phyloP scores from a whole-genome alignment of 164 flowering plant species.

The Chimonanthus praecox region DNA sequence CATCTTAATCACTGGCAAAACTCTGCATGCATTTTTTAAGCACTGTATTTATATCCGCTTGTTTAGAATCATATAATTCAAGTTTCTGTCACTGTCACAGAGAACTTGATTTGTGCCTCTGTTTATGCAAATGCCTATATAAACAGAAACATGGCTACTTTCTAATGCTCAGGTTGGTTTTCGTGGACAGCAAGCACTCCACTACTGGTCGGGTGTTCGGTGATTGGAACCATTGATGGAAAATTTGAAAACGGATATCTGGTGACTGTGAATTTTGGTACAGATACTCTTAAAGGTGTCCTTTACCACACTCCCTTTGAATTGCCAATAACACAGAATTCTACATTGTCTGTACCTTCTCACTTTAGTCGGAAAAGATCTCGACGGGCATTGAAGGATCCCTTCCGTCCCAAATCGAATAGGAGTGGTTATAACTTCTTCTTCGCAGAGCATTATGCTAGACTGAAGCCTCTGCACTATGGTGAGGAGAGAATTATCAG shows the following conservation, averaged over 20 bases:
- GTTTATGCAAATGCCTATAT: no score
- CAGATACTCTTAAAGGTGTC: slow-evolving; percentile 65
- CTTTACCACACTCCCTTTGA: slow-evolving; percentile 55
- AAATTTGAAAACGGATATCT: slow-evolving; percentile 79
- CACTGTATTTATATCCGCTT: no score
- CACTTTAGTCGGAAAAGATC: slow-evolving; percentile 38
- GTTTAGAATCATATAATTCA: no score
- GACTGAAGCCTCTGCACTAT: slow-evolving; percentile 36
- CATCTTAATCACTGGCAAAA: no score
- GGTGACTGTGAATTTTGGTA: slow-evolving; percentile 51
- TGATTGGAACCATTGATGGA: slow-evolving; percentile 66
- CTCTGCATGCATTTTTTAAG: no score
- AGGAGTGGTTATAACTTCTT: slow-evolving; percentile 66
- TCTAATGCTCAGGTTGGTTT: no score
- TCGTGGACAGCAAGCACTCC: slow-evolving; percentile 25
- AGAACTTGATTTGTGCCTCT: no score
- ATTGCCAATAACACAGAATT: slow-evolving; percentile 18
- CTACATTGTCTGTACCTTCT: slow-evolving; percentile 19
- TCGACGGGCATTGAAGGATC: slow-evolving; percentile 37
- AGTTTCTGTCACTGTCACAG: no score
- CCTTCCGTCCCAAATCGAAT: slow-evolving; percentile 48
- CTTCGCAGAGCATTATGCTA: slow-evolving; percentile 57
- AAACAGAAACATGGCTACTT: no score
- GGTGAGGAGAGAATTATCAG: slow-evolving; percentile 53
- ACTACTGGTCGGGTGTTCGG: slow-evolving; percentile 36